phyloP scores from a whole-genome alignment of 352 stramenopile genomes.

The Pythium monospermum region DNA sequence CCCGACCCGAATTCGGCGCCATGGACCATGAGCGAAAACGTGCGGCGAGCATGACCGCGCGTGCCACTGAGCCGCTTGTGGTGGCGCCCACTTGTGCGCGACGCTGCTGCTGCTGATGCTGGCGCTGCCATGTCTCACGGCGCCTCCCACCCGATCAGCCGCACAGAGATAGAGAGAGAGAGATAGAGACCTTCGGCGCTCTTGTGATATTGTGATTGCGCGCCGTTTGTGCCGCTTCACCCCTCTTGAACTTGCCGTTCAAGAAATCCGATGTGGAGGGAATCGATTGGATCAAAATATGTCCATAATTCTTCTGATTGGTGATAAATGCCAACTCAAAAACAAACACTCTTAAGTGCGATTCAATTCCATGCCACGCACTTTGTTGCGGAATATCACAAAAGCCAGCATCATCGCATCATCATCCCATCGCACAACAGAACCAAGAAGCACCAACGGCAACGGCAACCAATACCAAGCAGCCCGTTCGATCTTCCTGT shows the following conservation, averaged over 20 bases:
- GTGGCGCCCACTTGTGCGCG: conserved; percentile 10
- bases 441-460: too few species aligned
- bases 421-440: too few species aligned
- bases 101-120: background rate
- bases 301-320: background rate
- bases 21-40: conserved; percentile 66
- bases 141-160: too few species aligned
- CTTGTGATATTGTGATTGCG: background rate
- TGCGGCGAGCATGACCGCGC: conserved; percentile 26
- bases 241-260: conserved; percentile 12
- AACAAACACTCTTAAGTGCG: too few species aligned
- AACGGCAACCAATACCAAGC: too few species aligned
- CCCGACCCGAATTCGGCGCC: conserved; percentile 60
- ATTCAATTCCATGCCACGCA: too few species aligned
- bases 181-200: background rate
- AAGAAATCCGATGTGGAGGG: background rate
- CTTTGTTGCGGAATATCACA: conserved; percentile 3
- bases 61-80: conserved; percentile 26
- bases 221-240: background rate
- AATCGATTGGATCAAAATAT: too few species aligned
- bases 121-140: background rate
- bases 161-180: background rate
- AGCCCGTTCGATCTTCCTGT: too few species aligned
- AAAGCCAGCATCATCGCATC: too few species aligned
- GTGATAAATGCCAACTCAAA: too few species aligned